Conservation (phyloP, 202 grass and related monocot species). For the Panicum hallii region DNA sequence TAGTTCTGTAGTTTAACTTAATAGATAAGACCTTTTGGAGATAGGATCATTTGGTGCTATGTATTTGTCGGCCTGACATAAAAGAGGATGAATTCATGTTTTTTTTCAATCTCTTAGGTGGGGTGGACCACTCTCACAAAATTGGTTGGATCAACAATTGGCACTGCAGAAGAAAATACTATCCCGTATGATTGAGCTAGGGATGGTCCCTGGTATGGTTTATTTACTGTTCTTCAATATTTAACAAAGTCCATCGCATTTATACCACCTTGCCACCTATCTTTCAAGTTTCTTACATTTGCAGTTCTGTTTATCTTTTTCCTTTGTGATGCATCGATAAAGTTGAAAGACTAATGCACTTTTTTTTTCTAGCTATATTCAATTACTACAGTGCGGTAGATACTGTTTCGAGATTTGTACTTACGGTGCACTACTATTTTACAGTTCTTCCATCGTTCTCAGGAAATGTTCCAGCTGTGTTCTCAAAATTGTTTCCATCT, state of each 20-base stretch:
- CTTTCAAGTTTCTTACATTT: constrained; percentile 25
- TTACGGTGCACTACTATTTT: constrained; percentile 50
- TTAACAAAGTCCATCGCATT: background rate
- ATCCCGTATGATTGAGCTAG: constrained; percentile 85
- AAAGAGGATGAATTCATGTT: constrained; percentile 16
- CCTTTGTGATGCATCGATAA: background rate
- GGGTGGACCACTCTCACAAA: constrained; percentile 93
- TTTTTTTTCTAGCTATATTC: constrained; percentile 18
- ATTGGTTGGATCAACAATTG: constrained; percentile 88
- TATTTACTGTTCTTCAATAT: constrained; percentile 28
- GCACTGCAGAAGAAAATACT: constrained; percentile 74
- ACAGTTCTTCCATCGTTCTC: constrained; percentile 96
- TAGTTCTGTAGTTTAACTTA: background rate
- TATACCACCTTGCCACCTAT: constrained; percentile 20
- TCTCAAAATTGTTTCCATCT: constrained; percentile 81
- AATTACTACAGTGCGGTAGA: constrained; percentile 27
- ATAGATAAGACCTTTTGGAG: constrained; percentile 15
- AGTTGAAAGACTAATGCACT: constrained; percentile 25
- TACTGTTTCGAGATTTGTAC: constrained; percentile 38
- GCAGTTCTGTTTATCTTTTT: background rate
- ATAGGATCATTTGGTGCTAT: background rate
- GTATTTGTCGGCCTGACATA: background rate
- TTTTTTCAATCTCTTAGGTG: constrained; percentile 62
- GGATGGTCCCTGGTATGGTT: constrained; percentile 89
- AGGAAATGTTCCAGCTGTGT: constrained; percentile 91